phyloP scores from a whole-genome alignment of 805 yeast genomes.

The Middelhovenomyces tepae region DNA sequence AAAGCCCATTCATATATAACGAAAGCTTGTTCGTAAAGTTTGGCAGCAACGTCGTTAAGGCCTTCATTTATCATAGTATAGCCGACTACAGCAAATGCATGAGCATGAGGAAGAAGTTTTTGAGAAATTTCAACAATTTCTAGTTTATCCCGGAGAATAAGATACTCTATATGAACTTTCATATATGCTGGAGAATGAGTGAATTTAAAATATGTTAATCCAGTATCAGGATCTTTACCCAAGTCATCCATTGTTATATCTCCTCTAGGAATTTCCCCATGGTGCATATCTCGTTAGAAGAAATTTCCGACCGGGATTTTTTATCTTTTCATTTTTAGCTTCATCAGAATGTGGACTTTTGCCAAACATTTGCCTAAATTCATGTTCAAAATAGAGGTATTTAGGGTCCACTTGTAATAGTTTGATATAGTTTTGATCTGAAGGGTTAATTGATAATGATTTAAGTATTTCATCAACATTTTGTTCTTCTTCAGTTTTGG shows the following conservation, averaged over 20 bases:
- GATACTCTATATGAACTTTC: slow-evolving; percentile 34
- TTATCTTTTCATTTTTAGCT: no score
- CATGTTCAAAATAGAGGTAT: slow-evolving; percentile 68
- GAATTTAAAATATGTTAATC: slow-evolving; percentile 48
- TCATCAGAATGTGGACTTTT: no score
- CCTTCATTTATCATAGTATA: slow-evolving; percentile 70
- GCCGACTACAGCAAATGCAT: slow-evolving; percentile 73
- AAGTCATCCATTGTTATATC: no score
- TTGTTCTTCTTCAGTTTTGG: no score
- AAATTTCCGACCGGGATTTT: no score
- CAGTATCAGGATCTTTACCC: slow-evolving; percentile 15
- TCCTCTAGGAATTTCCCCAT: no score
- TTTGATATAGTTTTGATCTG: no score
- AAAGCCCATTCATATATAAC: slow-evolving; percentile 74
- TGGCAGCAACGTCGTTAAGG: slow-evolving; percentile 57
- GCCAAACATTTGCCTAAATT: slow-evolving; percentile 74
- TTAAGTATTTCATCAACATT: no score
- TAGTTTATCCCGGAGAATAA: slow-evolving; percentile 67
- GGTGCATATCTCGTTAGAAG: no score
- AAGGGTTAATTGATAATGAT: no score
- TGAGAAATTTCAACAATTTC: slow-evolving; percentile 49
- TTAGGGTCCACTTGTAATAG: slow-evolving; percentile 40
- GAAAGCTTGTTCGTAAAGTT: slow-evolving; percentile 65
- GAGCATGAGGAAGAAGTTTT: no score
- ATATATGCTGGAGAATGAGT: slow-evolving; percentile 33